A percentile compares a stretch with the other conserved stretches of the same genome.
Evolutionary conservation across 169 alveolate species (phyloP).

Genomic region (Blepharisma undulans): DNA sequence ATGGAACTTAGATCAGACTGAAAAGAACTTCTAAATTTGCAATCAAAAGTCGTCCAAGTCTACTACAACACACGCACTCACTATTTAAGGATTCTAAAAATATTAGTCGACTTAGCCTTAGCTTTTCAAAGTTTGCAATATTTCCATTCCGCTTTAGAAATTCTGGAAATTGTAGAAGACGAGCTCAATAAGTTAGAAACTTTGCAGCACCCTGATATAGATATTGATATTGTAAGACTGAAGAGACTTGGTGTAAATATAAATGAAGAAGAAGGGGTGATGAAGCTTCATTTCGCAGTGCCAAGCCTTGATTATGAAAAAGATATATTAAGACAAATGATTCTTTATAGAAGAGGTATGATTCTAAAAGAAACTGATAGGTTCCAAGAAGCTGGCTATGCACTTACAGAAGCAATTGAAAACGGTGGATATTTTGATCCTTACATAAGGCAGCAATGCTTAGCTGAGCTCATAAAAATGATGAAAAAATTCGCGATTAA

Average conservation of each 20-base stretch:
- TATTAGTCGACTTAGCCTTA: background rate
- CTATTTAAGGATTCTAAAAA: background rate
- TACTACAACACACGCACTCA: background rate
- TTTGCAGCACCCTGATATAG: background rate
- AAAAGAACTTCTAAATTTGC: background rate
- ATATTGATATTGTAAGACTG: background rate
- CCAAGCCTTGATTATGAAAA: background rate
- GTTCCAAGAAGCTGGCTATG: background rate
- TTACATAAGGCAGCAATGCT: background rate
- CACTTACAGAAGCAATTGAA: background rate
- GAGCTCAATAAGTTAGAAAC: background rate
- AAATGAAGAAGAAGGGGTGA: background rate
- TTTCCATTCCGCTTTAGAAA: background rate
- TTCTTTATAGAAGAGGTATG: background rate
- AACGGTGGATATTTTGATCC: background rate
- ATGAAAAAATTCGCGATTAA: background rate
- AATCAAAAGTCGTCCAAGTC: background rate
- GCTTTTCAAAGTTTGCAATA: background rate
- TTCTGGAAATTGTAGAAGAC: background rate
- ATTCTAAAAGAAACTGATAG: background rate
- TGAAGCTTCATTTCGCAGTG: background rate
- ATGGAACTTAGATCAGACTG: background rate
- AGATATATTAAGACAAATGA: constrained; percentile 10
- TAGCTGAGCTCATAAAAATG: background rate
- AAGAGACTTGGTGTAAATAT: background rate